Evolutionary conservation across 441 rosid species (phyloP), one percentile per base, ranked within the genome.

Genomic region (Kokia cookei): DNA sequence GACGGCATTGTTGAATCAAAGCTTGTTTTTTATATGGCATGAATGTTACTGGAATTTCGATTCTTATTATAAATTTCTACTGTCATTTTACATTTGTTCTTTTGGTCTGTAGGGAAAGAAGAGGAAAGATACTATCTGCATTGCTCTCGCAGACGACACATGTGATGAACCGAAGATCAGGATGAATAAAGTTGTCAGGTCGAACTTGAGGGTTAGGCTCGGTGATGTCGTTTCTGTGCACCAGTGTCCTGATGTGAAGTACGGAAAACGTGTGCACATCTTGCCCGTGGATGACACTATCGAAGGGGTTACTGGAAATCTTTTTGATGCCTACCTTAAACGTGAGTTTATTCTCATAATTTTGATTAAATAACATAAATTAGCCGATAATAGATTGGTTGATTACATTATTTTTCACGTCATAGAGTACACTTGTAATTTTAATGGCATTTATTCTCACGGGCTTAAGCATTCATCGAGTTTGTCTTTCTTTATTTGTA

Each of bases 141-240:
- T 90, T 86, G 97, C 95, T 14, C 91, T 91, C 55, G 93, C 89
- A 69, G 99, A 94, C 65, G 96, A 93, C 8, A 74, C 97, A 4
- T 93, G 97, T 17, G 97, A 86, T 7, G 98, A 91, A 78, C 98
- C 94, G 14, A 91, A 86, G 83, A 89, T 93, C 43, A 87, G 93
- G 81, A 91, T 93, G 96, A 93, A 93, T 78, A 92, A 92, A 76
- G 96, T 91, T 63, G 94, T 93, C 54, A 86, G 98, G 83, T 86
- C 93, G 2, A 93, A 93, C 88, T 84, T 93, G 83, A 93, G 98
- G 90, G 97, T 93, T 82, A 87, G 98, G 78, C 94, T 93, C 26
- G 97, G 98, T 72, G 98, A 91, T 80, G 98, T 91, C 45, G 89
- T 93, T 32, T 93, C 98, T 61, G 91, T 91, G 74, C 98, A 93